Evolutionary conservation across 495 filamentous ascomycete species (phyloP).

Genomic region (Xylaria intraflava): DNA sequence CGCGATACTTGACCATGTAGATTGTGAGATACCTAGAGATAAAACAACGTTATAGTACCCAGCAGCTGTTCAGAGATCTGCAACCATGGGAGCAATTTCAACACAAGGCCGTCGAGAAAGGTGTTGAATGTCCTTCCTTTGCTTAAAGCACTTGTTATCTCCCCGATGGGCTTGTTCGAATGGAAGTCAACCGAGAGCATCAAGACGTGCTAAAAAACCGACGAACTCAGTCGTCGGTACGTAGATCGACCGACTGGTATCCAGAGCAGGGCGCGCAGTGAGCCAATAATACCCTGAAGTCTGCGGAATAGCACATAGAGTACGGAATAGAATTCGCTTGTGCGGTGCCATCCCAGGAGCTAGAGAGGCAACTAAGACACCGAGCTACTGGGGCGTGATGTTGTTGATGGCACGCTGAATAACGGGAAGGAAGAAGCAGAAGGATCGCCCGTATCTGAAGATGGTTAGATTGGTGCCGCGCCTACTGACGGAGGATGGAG

Average conservation of each 20-base stretch:
- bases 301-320: constrained; percentile 62
- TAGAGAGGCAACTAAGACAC: constrained; percentile 55
- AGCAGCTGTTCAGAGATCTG: constrained; percentile 68
- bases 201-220: constrained; percentile 54
- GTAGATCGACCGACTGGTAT: constrained; percentile 80
- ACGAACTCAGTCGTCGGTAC: constrained; percentile 68
- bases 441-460: neutral
- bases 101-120: constrained; percentile 74
- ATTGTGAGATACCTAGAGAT: constrained; percentile 76
- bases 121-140: constrained; percentile 81
- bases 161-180: constrained; percentile 75
- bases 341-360: constrained; percentile 14
- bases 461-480: too few relatives aligned
- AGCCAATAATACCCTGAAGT: constrained; percentile 69
- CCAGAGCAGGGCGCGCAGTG: constrained; percentile 64
- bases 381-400: constrained; percentile 58
- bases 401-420: constrained; percentile 61
- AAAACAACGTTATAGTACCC: constrained; percentile 66
- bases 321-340: constrained; percentile 49
- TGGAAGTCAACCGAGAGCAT: constrained; percentile 76
- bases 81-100: constrained; percentile 73
- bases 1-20: constrained; percentile 76
- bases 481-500: too few relatives aligned
- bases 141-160: constrained; percentile 73
- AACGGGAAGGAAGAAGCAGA: constrained; percentile 58